Evolutionary conservation across 2,329 filamentous ascomycete species (phyloP).

Genomic region (Cercospora sesami): DNA sequence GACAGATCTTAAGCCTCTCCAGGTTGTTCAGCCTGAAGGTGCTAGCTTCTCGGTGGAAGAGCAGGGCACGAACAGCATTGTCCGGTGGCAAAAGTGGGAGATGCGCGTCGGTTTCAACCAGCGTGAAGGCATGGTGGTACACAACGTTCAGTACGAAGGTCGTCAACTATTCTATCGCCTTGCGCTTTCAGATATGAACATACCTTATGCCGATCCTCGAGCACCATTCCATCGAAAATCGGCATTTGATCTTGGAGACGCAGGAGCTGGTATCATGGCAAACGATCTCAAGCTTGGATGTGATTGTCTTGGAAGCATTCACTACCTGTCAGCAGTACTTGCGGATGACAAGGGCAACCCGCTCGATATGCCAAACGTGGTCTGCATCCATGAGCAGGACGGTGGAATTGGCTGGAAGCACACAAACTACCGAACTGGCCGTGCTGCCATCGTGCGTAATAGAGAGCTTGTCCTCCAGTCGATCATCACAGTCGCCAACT

Average conservation of each 20-base stretch:
- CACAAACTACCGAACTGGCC: constrained; percentile 64
- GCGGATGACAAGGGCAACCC: constrained; percentile 42
- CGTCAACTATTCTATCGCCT: constrained; percentile 68
- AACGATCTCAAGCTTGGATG: constrained; percentile 70
- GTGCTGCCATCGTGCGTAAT: constrained; percentile 60
- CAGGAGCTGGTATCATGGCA: constrained; percentile 64
- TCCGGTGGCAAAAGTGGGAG: constrained; percentile 65
- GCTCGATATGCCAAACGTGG: constrained; percentile 62
- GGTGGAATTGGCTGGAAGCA: constrained; percentile 69
- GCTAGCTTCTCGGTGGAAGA: constrained; percentile 62
- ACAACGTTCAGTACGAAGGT: constrained; percentile 56
- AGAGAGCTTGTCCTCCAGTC: constrained; percentile 66
- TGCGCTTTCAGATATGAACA: constrained; percentile 67
- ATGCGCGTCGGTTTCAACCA: constrained; percentile 63
- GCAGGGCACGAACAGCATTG: constrained; percentile 52
- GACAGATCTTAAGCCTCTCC: constrained; percentile 62
- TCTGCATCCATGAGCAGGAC: constrained; percentile 72
- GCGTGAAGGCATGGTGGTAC: constrained; percentile 66
- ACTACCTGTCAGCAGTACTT: constrained; percentile 63
- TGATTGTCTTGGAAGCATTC: constrained; percentile 69
- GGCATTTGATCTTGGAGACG: constrained; percentile 69
- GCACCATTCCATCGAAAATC: constrained; percentile 69
- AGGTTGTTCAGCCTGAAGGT: constrained; percentile 70
- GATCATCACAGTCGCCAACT: constrained; percentile 65
- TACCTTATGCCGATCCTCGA: constrained; percentile 63